Evolutionary conservation across 306 rosid species (phyloP), one percentile per base, ranked within the genome.

Genomic region (Inga oerstediana): DNA sequence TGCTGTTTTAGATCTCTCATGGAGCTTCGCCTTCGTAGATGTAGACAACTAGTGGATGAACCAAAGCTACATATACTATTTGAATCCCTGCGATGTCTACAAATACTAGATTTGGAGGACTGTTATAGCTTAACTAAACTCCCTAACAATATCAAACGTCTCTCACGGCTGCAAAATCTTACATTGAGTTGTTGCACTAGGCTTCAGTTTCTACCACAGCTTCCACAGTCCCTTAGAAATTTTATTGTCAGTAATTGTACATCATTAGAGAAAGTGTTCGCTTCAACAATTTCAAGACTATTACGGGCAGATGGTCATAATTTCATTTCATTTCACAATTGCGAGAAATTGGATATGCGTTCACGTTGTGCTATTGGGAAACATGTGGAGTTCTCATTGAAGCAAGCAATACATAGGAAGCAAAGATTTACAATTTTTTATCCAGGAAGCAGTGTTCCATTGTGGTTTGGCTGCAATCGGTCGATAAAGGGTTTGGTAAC

Each of bases 161-260:
- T 69, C 44, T 67, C 72, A 35, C 0, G 14, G 51, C 6, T 41
- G 43, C 74, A 15, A 19, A 1, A 39, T 3, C 30, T 69, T 19
- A 19, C 15, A 39, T 39, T 69, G 12, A 20, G 9, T 3, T 16
- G 49, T 39, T 69, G 74, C 74, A 69, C 30, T 17, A 69, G 56
- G 41, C 85, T 88, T 73, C 51, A 1, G 12, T 72, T 5, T 82
- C 14, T 88, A 3, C 84, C 85, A 13, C 77, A 85, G 52, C 82
- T 88, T 65, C 88, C 91, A 65, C 37, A 0, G 24, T 41, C n/a
- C 8, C 1, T 82, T 12, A 30, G 32, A 45, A 13, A 56, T 48
- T 69, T 88, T 24, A 30, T 68, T 16, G 87, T 66, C 2, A 49
- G 15, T 7, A 72, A 69, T 4, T 88, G 91, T 76, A 74, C 62